Base-by-base conservation (phyloP, 208 protist species). In the Trypanosoma boissoni region DNA sequence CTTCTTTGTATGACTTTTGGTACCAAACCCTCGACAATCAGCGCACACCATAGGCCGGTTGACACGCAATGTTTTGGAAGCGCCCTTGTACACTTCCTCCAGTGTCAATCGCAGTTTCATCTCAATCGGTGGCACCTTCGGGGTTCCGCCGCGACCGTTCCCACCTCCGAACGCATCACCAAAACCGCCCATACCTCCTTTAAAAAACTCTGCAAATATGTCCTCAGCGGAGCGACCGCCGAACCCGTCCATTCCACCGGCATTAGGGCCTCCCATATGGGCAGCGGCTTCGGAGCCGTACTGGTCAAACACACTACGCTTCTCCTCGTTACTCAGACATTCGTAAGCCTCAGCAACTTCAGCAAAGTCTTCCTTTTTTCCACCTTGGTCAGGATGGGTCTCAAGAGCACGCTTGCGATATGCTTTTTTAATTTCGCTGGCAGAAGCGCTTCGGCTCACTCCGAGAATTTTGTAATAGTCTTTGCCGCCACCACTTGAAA, bases 221-320 rank as follows among this genome's bases (percentile, higher is more conserved):
- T 97, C 91, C 62, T 95, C 84, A 0, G 88, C 88, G 2, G 79
- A 87, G 58, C 86, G 83, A 21, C 74, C 75, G 16, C 74, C 72
- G n/a, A 76, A 74, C 14, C 77, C 84, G 26, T 74, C 84, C 60
- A 81, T 72, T 10, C 78, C 78, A 16, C 75, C 69, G 29, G 48
- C 57, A 7, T 34, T 75, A 4, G 60, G 76, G 66, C 81, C 84
- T 53, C 76, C 75, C n/a, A 79, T 76, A 42, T 92, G 78, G 4
- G 74, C 78, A 12, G 83, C 90, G 16, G 84, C 90, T 52, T 96
- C 90, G 26, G 84, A 84, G 2, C 90, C 90, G 67, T 96, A 96
- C 67, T 98, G 86, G 66, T 99, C 98, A 67, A 99, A 99, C 10
- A 99, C 58, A 34, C 88, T 68, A 45, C 88, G 78, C 75, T 99